Evolutionary conservation across 306 rosid genomes (phyloP).

Genomic region (Citrullus amarus): DNA sequence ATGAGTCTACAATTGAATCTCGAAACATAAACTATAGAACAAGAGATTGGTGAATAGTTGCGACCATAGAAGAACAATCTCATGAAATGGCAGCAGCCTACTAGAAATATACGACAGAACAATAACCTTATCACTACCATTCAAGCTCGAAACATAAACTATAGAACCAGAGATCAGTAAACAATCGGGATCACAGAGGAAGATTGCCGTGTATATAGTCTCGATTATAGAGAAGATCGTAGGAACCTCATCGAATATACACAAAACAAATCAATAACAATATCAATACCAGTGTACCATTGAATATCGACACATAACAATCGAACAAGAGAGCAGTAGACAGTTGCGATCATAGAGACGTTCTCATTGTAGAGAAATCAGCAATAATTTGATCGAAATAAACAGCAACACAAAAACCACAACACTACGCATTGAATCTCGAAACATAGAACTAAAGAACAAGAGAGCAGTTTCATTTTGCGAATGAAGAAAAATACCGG

Average conservation of each 20-base stretch:
- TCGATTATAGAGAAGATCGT: constrained; percentile 39
- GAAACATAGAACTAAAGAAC: background rate
- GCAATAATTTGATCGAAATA: background rate
- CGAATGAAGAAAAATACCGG: constrained; percentile 28
- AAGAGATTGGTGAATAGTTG: background rate
- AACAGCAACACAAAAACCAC: background rate
- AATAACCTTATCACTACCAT: background rate
- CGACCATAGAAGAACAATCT: constrained; percentile 62
- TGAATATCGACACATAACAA: background rate
- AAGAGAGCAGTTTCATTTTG: background rate
- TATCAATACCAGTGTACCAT: background rate
- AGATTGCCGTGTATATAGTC: constrained; percentile 53
- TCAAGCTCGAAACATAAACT: background rate
- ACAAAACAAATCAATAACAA: background rate
- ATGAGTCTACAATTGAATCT: too few species aligned
- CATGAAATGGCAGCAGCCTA: constrained; percentile 53
- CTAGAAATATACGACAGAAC: background rate
- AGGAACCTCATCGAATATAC: constrained; percentile 27
- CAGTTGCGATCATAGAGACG: constrained; percentile 19
- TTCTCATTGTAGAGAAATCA: background rate
- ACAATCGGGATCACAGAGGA: constrained; percentile 38
- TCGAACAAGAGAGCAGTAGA: background rate
- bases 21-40: too few species aligned
- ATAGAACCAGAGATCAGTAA: background rate
- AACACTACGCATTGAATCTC: background rate